Evolutionary conservation across 148 eudicot species (phyloP), one percentile per base, ranked within the genome.

Genomic region (Pharnaceum exiguum): DNA sequence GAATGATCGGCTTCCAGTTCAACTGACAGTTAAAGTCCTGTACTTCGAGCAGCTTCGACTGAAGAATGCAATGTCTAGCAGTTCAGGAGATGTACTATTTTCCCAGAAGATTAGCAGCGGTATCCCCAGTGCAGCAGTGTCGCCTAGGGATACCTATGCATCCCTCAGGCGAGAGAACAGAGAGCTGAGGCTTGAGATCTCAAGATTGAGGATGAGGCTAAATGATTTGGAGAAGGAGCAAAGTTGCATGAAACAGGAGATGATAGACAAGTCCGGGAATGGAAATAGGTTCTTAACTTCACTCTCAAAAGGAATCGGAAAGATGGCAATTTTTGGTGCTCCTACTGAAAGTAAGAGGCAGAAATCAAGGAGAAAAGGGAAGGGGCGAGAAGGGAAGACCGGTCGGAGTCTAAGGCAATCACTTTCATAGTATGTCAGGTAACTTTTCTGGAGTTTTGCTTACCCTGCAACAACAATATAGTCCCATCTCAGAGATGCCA

Each of bases 161-260:
- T 86, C 95, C 7, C 22, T 86, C 29, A 76, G 95, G 70, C 69
- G 89, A 51, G 89, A 86, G 69, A 86, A 86, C 52, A 66, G 87
- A 49, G 95, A 86, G 47, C 75, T 86, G 37, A 86, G 75, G 79
- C 79, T 83, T 7, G 89, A 87, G 79, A 78, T 87, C 28, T 69
- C 95, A 31, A 82, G 95, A 46, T 48, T 87, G 83, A 58, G 90
- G 37, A 84, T 87, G 65, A 79, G 95, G 68, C 83, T 87, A 0
- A 84, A 75, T 35, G 90, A 87, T 52, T 62, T 87, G 46, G 90
- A 87, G 54, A 87, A 87, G 57, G 85, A 87, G 24, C 95, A 87
- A 21, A 75, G 43, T 28, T 75, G 72, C 33, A 84, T 87, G 90
- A 87, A 84, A 51, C 80, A 84, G 46, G 90, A 84, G 69, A 85